Evolutionary conservation across 2,329 filamentous ascomycete genomes (phyloP).

Genomic region (Cryphonectria naterciae): DNA sequence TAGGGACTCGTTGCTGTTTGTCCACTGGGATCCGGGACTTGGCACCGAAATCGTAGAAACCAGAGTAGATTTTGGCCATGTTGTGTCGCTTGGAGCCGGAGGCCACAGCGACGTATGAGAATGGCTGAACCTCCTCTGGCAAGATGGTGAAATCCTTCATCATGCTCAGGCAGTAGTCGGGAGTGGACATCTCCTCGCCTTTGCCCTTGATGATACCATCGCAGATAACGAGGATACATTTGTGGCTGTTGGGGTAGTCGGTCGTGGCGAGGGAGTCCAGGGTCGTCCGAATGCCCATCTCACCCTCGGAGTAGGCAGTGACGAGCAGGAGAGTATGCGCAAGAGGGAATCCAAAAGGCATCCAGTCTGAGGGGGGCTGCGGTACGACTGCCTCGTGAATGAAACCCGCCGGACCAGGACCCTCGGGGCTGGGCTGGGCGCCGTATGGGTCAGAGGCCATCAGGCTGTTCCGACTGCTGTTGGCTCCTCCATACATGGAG

Average conservation of each 20-base stretch:
- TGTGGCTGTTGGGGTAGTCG: slow-evolving; percentile 99
- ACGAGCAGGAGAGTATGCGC: slow-evolving; percentile 94
- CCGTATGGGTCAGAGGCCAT: slow-evolving; percentile 62
- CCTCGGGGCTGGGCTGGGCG: slow-evolving; percentile 60
- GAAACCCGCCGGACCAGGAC: slow-evolving; percentile 85
- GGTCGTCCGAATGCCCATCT: slow-evolving; percentile 88
- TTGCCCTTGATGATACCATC: slow-evolving; percentile 97
- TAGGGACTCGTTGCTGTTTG: slow-evolving; percentile 94
- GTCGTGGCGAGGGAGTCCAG: slow-evolving; percentile 96
- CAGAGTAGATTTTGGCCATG: slow-evolving; percentile 98
- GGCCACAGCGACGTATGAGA: slow-evolving; percentile 95
- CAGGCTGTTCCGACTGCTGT: slow-evolving; percentile 68
- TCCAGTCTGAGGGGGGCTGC: slow-evolving; percentile 94
- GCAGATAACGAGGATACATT: slow-evolving; percentile 93
- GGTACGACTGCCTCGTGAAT: slow-evolving; percentile 96
- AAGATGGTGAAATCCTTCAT: slow-evolving; percentile 86
- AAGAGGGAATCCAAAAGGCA: slow-evolving; percentile 93
- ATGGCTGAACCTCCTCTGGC: slow-evolving; percentile 81
- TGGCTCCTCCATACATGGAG: slow-evolving; percentile 71
- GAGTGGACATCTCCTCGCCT: slow-evolving; percentile 83
- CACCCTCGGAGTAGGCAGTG: slow-evolving; percentile 95
- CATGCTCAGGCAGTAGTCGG: slow-evolving; percentile 89
- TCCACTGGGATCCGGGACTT: slow-evolving; percentile 78
- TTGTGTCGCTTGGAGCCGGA: slow-evolving; percentile 97
- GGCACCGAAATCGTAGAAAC: slow-evolving; percentile 95